Evolutionary conservation across 2,329 filamentous ascomycete genomes (phyloP).

Genomic region (Trichoderma koningiopsis): DNA sequence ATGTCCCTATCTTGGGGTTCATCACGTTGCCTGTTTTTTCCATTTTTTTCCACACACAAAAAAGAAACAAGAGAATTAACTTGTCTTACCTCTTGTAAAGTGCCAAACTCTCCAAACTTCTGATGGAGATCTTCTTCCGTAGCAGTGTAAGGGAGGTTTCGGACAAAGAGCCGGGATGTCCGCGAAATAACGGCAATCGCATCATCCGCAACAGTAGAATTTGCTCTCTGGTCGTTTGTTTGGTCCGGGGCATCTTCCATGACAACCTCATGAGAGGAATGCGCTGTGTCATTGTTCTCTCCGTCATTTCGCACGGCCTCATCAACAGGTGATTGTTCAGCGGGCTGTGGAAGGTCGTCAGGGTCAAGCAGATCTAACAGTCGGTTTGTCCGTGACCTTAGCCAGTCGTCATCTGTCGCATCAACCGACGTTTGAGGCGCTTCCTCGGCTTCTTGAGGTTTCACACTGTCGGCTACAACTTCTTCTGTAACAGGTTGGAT

Average conservation of each 20-base stretch:
- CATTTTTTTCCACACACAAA: background rate
- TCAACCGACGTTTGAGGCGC: slow-evolving; percentile 38
- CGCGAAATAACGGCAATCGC: slow-evolving; percentile 64
- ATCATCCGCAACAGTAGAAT: slow-evolving; percentile 33
- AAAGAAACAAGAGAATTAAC: slow-evolving; percentile 19
- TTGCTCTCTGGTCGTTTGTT: slow-evolving; percentile 35
- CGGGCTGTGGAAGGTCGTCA: slow-evolving; percentile 51
- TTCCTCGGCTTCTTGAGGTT: slow-evolving; percentile 32
- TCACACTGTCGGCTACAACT: slow-evolving; percentile 28
- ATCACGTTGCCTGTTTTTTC: slow-evolving; percentile 65
- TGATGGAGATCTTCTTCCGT: slow-evolving; percentile 75
- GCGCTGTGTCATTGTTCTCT: slow-evolving; percentile 30
- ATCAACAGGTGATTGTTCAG: slow-evolving; percentile 22
- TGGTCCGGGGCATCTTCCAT: slow-evolving; percentile 33
- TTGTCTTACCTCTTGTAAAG: slow-evolving; percentile 80
- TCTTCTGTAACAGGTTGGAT: slow-evolving; percentile 17
- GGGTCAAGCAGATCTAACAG: slow-evolving; percentile 82
- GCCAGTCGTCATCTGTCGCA: slow-evolving; percentile 84
- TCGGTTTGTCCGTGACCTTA: slow-evolving; percentile 84
- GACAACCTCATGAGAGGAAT: slow-evolving; percentile 34
- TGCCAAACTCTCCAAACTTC: slow-evolving; percentile 72
- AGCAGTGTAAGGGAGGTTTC: slow-evolving; percentile 82
- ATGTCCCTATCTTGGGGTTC: slow-evolving; percentile 99
- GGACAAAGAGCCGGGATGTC: slow-evolving; percentile 80
- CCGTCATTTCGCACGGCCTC: slow-evolving; percentile 28